phyloP scores from a whole-genome alignment of 2,329 filamentous ascomycete genomes.

The Alternaria atra region DNA sequence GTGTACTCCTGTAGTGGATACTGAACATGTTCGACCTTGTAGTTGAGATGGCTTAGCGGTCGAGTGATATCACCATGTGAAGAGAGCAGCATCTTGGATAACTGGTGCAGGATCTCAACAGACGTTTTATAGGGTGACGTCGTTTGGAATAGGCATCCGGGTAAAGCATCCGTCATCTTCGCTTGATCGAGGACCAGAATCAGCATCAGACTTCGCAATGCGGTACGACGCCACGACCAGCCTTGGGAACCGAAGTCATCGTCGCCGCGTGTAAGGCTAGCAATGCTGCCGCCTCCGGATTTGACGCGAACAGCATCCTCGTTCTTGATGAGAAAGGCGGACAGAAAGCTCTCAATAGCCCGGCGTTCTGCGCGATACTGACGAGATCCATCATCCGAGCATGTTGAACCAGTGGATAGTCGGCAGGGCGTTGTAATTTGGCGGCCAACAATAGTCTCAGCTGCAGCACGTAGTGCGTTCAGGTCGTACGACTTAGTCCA shows the following conservation, averaged over 20 bases:
- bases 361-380: constrained; percentile 51
- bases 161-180: constrained; percentile 52
- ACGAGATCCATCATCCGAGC: constrained; percentile 47
- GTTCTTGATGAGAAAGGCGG: constrained; percentile 66
- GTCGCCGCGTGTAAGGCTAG: constrained; percentile 49
- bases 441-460: constrained; percentile 68
- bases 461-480: constrained; percentile 59
- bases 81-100: constrained; percentile 65
- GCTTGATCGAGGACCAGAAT: constrained; percentile 67
- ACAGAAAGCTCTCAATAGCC: constrained; percentile 62
- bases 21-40: constrained; percentile 64
- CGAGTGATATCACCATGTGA: constrained; percentile 66
- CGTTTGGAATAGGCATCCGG: constrained; percentile 60
- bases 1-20: constrained; percentile 66
- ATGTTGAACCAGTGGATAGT: constrained; percentile 48
- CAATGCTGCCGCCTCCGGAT: constrained; percentile 50
- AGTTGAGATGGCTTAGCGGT: constrained; percentile 65
- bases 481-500: constrained; percentile 68
- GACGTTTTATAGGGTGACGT: constrained; percentile 67
- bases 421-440: constrained; percentile 52
- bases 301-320: constrained; percentile 61
- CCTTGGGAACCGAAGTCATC: constrained; percentile 55
- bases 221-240: constrained; percentile 64
- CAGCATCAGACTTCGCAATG: constrained; percentile 68
- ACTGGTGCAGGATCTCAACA: constrained; percentile 59